Evolutionary conservation across 345 rosid genomes (phyloP).

Genomic region (Arabidopsis suecica): DNA sequence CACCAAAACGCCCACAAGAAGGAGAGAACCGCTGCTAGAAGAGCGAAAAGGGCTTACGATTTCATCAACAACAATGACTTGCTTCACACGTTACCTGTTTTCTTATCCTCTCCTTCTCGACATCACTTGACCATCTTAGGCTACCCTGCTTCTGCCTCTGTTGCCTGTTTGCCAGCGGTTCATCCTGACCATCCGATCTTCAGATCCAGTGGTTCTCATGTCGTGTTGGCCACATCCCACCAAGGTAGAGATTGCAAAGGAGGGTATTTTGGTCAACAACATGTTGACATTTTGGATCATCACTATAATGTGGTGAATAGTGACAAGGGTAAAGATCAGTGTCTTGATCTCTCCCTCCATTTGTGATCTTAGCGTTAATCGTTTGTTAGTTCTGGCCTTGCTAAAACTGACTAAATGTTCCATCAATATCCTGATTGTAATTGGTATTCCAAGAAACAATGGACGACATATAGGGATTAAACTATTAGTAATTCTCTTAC

Average conservation of each 20-base stretch:
- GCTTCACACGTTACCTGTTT: conserved; percentile 45
- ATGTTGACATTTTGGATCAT: conserved; percentile 32
- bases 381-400: neutral
- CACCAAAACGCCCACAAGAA: conserved; percentile 98
- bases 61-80: conserved; percentile 45
- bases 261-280: conserved; percentile 39
- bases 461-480: conserved; percentile 1
- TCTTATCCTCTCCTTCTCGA: conserved; percentile 49
- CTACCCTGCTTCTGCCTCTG: conserved; percentile 57
- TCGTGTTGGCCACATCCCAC: conserved; percentile 34
- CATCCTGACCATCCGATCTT: conserved; percentile 30
- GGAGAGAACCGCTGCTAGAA: conserved; percentile 78
- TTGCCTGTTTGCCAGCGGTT: conserved; percentile 44
- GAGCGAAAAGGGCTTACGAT: conserved; percentile 63
- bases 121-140: conserved; percentile 50
- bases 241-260: conserved; percentile 49
- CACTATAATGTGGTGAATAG: conserved; percentile 26
- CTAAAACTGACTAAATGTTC: neutral
- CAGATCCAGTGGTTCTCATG: conserved; percentile 48
- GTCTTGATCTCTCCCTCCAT: conserved; percentile 86
- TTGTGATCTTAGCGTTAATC: conserved; percentile 49
- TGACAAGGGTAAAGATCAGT: conserved; percentile 50
- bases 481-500: neutral
- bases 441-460: neutral
- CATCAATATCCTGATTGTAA: neutral